Percentiles rank a stretch among this genome's conserved stretches.
Evolutionary conservation across 2,329 filamentous ascomycete genomes (phyloP).

Genomic region (Cladorrhinum sp.): DNA sequence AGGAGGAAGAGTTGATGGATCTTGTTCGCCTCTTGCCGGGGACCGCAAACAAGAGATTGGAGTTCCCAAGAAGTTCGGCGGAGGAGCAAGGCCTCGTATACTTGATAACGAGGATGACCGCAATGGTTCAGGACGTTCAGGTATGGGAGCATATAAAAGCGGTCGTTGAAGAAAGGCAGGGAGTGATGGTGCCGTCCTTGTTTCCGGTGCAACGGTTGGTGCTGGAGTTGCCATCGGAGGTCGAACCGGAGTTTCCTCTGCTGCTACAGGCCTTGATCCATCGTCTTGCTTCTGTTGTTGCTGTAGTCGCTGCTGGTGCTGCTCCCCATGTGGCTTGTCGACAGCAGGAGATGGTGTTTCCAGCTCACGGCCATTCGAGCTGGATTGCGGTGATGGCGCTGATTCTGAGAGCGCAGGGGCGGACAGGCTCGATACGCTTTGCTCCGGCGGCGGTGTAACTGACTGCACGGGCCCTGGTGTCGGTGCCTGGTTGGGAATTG

Average conservation of each 20-base stretch:
- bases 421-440: background rate
- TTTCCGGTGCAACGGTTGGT: background rate
- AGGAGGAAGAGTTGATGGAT: background rate
- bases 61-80: background rate
- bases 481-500: background rate
- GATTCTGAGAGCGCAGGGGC: background rate
- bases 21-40: background rate
- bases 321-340: background rate
- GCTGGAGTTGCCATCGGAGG: background rate
- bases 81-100: background rate
- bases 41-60: background rate
- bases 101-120: background rate
- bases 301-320: no score
- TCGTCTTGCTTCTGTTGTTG: background rate
- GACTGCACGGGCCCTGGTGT: background rate
- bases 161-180: background rate
- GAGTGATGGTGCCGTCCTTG: background rate
- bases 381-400: background rate
- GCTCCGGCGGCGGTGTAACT: slow-evolving; percentile 1
- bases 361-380: background rate
- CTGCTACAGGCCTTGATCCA: background rate
- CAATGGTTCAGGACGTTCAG: background rate
- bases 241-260: background rate
- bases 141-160: background rate
- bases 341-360: background rate